Conservation (phyloP, 2,329 filamentous ascomycete species). For the Aspergillus sp. region DNA sequence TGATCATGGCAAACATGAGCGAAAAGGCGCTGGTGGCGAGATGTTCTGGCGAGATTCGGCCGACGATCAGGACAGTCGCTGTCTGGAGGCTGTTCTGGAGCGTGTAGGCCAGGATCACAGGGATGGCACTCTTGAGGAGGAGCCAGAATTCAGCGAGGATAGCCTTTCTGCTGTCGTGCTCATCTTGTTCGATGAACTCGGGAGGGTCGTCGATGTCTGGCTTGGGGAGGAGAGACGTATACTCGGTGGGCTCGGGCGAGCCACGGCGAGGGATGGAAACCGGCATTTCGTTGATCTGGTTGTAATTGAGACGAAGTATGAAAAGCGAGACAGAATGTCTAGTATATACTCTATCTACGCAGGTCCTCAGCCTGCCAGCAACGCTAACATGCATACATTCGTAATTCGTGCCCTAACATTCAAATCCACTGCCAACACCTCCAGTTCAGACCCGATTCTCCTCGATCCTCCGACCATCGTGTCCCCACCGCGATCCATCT, state of each 20-base stretch:
- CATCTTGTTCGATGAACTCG: slow-evolving; percentile 16
- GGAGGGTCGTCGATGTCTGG: slow-evolving; percentile 18
- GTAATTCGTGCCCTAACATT: not conserved
- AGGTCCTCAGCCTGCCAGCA: not conserved
- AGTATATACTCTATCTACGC: not conserved
- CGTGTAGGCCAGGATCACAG: slow-evolving; percentile 82
- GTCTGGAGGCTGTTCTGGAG: slow-evolving; percentile 87
- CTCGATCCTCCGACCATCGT: not conserved
- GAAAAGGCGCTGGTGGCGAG: slow-evolving; percentile 82
- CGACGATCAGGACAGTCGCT: slow-evolving; percentile 78
- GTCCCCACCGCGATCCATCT: slow-evolving; percentile 10
- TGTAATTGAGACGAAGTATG: not conserved
- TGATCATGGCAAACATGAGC: slow-evolving; percentile 93
- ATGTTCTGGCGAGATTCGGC: slow-evolving; percentile 76
- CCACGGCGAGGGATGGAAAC: not conserved
- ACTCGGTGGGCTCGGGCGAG: slow-evolving; percentile 25
- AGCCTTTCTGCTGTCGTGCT: not conserved
- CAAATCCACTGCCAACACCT: not conserved
- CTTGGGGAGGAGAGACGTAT: slow-evolving; percentile 35
- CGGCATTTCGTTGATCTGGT: not conserved
- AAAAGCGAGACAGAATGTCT: not conserved
- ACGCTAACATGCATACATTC: not conserved
- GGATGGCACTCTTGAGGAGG: slow-evolving; percentile 70
- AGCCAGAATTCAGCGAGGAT: slow-evolving; percentile 65
- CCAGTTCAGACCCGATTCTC: too few relatives aligned